A percentile compares a stretch with the other conserved stretches of the same genome.
Evolutionary conservation across 2,329 filamentous ascomycete species (phyloP).

Genomic region (Zymoseptoria passerinii): DNA sequence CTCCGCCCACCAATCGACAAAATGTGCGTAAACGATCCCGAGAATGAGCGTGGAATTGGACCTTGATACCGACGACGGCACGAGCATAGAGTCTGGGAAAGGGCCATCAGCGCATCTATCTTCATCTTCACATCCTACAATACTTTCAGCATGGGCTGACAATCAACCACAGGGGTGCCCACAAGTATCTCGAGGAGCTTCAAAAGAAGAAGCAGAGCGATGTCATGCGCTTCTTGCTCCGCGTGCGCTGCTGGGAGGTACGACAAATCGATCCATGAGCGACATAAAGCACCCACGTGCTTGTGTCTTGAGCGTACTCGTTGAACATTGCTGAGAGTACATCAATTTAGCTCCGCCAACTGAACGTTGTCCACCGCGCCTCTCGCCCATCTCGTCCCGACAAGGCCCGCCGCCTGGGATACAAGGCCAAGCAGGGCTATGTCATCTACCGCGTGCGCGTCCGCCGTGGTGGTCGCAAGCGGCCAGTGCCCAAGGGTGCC

Average conservation of each 20-base stretch:
- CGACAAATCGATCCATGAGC: constrained; percentile 31
- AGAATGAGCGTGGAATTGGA: constrained; percentile 3
- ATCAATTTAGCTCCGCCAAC: constrained; percentile 98
- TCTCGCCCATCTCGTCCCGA: constrained; percentile 96
- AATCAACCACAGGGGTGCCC: constrained; percentile 66
- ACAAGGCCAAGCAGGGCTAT: constrained; percentile 99
- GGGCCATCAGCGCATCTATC: neutral
- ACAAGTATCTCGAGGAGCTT: constrained; percentile 99
- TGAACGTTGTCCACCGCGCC: constrained; percentile 99
- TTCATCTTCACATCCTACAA: neutral
- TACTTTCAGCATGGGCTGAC: neutral
- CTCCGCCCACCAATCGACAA: constrained; percentile 1
- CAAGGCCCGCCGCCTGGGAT: constrained; percentile 99
- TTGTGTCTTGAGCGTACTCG: constrained; percentile 63
- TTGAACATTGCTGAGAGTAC: constrained; percentile 99
- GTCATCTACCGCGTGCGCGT: constrained; percentile 99
- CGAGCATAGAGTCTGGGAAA: constrained; percentile 13
- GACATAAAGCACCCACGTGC: constrained; percentile 24
- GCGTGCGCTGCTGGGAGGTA: constrained; percentile 99
- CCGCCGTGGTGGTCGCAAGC: constrained; percentile 97
- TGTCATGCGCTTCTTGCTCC: constrained; percentile 99
- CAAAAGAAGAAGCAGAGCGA: constrained; percentile 99
- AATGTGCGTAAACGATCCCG: constrained; percentile 2
- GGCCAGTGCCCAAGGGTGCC: constrained; percentile 91
- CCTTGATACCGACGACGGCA: constrained; percentile 1